Base-by-base conservation (phyloP, 306 rosid species). In the Albizia julibrissin region DNA sequence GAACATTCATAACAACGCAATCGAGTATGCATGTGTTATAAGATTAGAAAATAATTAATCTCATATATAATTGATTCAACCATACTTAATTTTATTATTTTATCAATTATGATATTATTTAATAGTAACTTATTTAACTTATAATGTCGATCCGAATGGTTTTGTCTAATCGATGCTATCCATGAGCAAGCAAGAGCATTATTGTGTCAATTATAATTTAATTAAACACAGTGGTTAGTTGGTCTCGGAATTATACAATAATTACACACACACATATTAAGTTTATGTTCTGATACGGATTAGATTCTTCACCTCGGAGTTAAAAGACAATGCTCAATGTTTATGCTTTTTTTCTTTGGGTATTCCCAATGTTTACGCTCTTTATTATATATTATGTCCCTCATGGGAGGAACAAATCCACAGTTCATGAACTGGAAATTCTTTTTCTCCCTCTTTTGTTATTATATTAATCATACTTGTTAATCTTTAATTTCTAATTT, bases 241-340 rank as follows among this genome's bases (percentile, higher is more conserved):
- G 29, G 74, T 69, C 37, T 14, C n/a, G 33, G 10, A 19, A 12
- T 47, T 50, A 50, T 50, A 50, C 8, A 50, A 8, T 68, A 74
- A 47, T 47, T 14, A 14, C 15, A 43, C 13, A 43, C 46, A 43
- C 46, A 43, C 46, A 42, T 4, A 14, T 4, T 49, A 49, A 2
- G 7, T 49, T 49, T 49, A 49, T 61, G 78, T 75, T 75, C 12
- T 22, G 44, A 82, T 82, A 19, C 82, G 69, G 81, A 68, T 74
- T 29, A 79, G 82, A 82, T 82, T 82, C 84, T 79, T 79, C 40
- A 82, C 67, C 83, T 69, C 42, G 13, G 73, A 70, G 61, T 47
- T 69, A 75, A 69, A 69, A 5, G 56, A 74, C 15, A 19, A 15
- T 14, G 50, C 18, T 68, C 43, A 68, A n/a, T 47, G 49, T 79